These are phyloP conservation scores for Nematodospora valgi DNA, from an alignment of 805 yeast genomes.

Conservation along the genomic window DNA sequence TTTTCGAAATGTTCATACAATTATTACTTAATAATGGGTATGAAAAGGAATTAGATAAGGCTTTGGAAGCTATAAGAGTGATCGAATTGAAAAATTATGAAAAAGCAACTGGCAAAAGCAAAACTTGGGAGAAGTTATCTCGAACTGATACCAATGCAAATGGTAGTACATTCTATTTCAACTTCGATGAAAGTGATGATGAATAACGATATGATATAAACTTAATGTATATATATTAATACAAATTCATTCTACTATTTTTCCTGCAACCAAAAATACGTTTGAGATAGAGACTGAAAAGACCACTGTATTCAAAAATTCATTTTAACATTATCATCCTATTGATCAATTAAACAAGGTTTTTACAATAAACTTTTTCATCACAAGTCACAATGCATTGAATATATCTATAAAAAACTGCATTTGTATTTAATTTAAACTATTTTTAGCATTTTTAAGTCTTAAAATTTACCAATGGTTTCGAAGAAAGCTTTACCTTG, in stretches of 20 bases:
- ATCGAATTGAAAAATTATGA: conserved; percentile 27
- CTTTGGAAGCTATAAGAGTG: conserved; percentile 28
- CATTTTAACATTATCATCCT: too few relatives aligned
- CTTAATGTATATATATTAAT: not conserved
- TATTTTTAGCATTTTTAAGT: not conserved
- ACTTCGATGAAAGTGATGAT: conserved; percentile 25
- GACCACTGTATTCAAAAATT: too few relatives aligned
- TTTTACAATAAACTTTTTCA: too few relatives aligned
- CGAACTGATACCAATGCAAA: conserved; percentile 8
- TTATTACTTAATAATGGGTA: conserved; percentile 42
- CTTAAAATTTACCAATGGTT: conserved; percentile 2
- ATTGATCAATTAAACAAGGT: too few relatives aligned
- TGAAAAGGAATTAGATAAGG: conserved; percentile 26
- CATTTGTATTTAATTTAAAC: not conserved
- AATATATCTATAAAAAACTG: not conserved
- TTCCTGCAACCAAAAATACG: too few relatives aligned
- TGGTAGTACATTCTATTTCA: conserved; percentile 24
- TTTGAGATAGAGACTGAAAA: too few relatives aligned
- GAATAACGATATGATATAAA: conserved; percentile 11
- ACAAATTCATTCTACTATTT: not conserved
- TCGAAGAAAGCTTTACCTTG: conserved; percentile 51
- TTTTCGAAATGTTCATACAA: conserved; percentile 58
- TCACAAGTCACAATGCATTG: not conserved
- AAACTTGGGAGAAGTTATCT: conserved; percentile 51
- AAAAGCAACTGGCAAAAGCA: conserved; percentile 35